These are phyloP conservation scores for Cladorrhinum sp. DNA, from an alignment of 2,329 filamentous ascomycete species.

Conservation along the genomic window DNA sequence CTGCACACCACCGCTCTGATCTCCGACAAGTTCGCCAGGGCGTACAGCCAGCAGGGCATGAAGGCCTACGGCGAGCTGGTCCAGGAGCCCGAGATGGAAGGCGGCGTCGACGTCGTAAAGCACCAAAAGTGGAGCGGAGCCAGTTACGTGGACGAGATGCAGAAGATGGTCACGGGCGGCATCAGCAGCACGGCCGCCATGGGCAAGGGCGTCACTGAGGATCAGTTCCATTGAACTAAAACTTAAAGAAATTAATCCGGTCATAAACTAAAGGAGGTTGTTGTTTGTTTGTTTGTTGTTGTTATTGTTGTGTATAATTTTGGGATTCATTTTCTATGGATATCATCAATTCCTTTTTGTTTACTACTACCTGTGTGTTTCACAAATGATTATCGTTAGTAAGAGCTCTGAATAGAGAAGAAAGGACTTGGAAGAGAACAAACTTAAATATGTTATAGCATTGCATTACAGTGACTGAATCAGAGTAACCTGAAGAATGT, in stretches of 20 bases:
- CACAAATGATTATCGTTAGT: too few species aligned
- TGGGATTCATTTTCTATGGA: too few species aligned
- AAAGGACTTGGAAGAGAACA: too few species aligned
- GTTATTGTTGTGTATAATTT: too few species aligned
- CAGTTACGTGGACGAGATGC: conserved; percentile 87
- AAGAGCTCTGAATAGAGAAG: too few species aligned
- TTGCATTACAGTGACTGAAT: too few species aligned
- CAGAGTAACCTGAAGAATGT: too few species aligned
- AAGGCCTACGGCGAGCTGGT: conserved; percentile 95
- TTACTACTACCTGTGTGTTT: too few species aligned
- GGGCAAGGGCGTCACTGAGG: conserved; percentile 96
- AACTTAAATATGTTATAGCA: too few species aligned
- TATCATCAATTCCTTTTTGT: too few species aligned
- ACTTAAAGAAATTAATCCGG: too few species aligned
- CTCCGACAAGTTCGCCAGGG: conserved; percentile 80
- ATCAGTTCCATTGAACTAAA: conserved; percentile 71
- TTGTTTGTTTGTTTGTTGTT: too few species aligned
- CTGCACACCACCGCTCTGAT: conserved; percentile 94
- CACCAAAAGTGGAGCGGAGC: conserved; percentile 99
- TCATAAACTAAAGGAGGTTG: neutral
- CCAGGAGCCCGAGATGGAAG: conserved; percentile 95
- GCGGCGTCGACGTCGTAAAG: conserved; percentile 88
- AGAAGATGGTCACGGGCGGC: conserved; percentile 96
- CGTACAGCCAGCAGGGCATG: conserved; percentile 82
- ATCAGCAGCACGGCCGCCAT: conserved; percentile 91